A percentile compares a stretch with the other conserved stretches of the same genome.
These are phyloP conservation scores for Leptographium lundbergii DNA, from an alignment of 2,329 filamentous ascomycete species.

Conservation along the genomic window DNA sequence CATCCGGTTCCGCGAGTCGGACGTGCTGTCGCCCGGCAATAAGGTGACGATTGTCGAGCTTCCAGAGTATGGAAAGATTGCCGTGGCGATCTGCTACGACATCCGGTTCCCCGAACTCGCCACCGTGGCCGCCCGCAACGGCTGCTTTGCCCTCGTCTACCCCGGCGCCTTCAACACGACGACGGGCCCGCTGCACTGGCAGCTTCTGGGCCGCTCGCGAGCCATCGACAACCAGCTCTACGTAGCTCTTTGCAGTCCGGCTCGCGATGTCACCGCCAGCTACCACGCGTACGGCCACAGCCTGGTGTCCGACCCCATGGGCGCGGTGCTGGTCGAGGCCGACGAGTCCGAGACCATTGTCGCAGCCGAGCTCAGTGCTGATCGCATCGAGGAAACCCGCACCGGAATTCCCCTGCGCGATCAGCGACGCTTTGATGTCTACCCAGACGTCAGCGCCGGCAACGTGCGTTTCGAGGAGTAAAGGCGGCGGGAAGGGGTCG, in stretches of 20 bases:
- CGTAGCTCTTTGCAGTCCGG: slow-evolving; percentile 84
- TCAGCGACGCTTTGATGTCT: slow-evolving; percentile 90
- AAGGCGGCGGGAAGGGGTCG: no score
- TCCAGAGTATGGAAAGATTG: slow-evolving; percentile 78
- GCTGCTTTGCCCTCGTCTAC: slow-evolving; percentile 81
- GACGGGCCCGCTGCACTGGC: slow-evolving; percentile 87
- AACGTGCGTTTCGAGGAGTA: slow-evolving; percentile 19
- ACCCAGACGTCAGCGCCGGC: slow-evolving; percentile 71
- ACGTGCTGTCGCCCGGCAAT: slow-evolving; percentile 76
- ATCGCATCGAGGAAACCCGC: slow-evolving; percentile 60
- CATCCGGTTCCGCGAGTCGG: slow-evolving; percentile 82
- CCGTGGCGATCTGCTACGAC: slow-evolving; percentile 92
- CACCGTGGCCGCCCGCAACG: slow-evolving; percentile 72
- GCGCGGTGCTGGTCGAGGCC: slow-evolving; percentile 64
- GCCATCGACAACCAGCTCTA: slow-evolving; percentile 75
- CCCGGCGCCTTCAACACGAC: slow-evolving; percentile 96
- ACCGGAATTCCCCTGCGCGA: slow-evolving; percentile 72
- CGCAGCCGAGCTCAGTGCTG: slow-evolving; percentile 55
- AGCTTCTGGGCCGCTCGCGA: slow-evolving; percentile 65
- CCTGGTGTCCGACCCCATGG: slow-evolving; percentile 78
- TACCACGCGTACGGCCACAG: slow-evolving; percentile 94
- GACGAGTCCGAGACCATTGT: slow-evolving; percentile 68
- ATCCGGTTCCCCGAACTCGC: slow-evolving; percentile 92
- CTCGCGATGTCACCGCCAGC: slow-evolving; percentile 59
- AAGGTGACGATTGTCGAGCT: slow-evolving; percentile 76